Percentiles rank a stretch among this genome's conserved stretches.
Conservation (phyloP, 257 asterid genomes). For the Dorcoceras hygrometricum region DNA sequence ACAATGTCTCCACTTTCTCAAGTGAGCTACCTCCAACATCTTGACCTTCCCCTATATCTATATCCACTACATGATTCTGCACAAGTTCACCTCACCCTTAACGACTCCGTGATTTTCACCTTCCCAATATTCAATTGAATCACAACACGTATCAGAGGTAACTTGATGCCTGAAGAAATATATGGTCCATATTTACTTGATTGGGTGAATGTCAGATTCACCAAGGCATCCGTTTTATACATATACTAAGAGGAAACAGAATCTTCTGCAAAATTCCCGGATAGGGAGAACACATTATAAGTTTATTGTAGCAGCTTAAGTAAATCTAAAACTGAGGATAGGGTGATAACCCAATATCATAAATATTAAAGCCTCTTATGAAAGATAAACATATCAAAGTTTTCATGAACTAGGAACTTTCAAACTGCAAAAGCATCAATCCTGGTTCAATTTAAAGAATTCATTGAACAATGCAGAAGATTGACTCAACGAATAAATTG, state of each 20-base stretch:
- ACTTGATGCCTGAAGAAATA: not conserved
- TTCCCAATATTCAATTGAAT: not conserved
- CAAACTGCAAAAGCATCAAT: not conserved
- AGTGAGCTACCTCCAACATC: constrained; percentile 16
- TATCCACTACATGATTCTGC: constrained; percentile 1
- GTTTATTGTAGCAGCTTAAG: not conserved
- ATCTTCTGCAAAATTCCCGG: constrained; percentile 8
- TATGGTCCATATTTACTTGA: not conserved
- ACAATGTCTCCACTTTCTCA: constrained; percentile 2
- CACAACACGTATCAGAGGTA: not conserved
- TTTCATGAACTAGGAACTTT: not conserved
- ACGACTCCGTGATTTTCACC: not conserved
- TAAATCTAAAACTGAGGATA: not conserved
- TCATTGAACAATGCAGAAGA: constrained; percentile 4
- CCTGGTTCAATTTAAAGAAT: not conserved
- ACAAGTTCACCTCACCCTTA: constrained; percentile 1
- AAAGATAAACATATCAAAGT: not conserved
- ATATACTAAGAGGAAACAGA: not conserved
- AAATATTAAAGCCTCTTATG: not conserved
- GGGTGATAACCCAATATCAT: not conserved
- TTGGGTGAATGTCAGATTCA: not conserved
- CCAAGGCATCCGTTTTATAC: not conserved
- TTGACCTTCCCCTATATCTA: constrained; percentile 4
- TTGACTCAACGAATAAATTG: not conserved
- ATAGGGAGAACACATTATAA: not conserved